Evolutionary conservation across 1,284 basidiomycete genomes (phyloP).

Genomic region (Cutaneotrichosporon cavernicola): DNA sequence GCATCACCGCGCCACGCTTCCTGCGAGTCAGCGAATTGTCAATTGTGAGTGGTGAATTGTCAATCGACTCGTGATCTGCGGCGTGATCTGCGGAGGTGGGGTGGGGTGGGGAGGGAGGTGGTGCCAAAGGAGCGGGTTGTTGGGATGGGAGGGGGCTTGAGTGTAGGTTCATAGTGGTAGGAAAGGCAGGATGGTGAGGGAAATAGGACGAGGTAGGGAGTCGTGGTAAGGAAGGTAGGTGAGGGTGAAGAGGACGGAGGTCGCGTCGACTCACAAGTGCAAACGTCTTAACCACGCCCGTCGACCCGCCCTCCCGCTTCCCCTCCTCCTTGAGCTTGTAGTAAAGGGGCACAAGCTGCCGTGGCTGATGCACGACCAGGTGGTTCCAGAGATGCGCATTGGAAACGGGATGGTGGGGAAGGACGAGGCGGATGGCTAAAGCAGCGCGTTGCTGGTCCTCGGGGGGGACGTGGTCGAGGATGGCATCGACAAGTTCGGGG

Average conservation of each 20-base stretch:
- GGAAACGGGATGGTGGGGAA: conserved; percentile 24
- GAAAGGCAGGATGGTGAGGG: too few relatives aligned
- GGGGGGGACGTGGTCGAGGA: conserved; percentile 45
- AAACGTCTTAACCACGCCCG: conserved; percentile 35
- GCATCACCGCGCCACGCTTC: conserved; percentile 52
- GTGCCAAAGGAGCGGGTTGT: too few relatives aligned
- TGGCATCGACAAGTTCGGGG: conserved; percentile 48
- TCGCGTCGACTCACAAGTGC: conserved; percentile 21
- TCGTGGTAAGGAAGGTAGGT: not conserved
- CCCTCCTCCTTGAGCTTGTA: conserved; percentile 32
- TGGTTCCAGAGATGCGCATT: conserved; percentile 38
- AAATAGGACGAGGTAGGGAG: too few relatives aligned
- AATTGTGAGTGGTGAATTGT: not conserved
- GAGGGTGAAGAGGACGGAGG: not conserved
- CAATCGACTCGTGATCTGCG: not conserved
- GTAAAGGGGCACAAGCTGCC: conserved; percentile 44
- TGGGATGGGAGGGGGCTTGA: too few relatives aligned
- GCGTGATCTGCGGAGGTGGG: not conserved
- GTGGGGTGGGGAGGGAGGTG: too few relatives aligned
- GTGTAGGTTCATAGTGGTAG: too few relatives aligned
- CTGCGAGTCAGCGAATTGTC: conserved; percentile 21
- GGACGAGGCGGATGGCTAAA: conserved; percentile 39
- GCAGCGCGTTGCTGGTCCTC: conserved; percentile 44
- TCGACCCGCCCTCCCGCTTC: conserved; percentile 21
- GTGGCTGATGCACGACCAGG: conserved; percentile 34